Evolutionary conservation across 2,329 filamentous ascomycete species (phyloP).

Genomic region (Byssothecium circinans): DNA sequence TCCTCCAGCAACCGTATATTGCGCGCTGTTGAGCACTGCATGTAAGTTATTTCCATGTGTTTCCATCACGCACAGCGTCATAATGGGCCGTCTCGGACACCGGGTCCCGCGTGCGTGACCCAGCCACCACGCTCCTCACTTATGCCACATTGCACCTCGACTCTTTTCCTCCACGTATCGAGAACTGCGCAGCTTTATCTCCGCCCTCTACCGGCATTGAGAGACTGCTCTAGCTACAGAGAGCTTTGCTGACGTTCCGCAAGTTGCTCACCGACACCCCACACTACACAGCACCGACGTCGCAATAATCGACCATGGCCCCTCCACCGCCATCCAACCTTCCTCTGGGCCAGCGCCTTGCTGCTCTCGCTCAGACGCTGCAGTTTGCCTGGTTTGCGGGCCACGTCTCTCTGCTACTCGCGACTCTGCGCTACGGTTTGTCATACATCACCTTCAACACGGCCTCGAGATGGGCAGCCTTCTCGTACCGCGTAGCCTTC

Average conservation of each 20-base stretch:
- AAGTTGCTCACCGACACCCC: conserved; percentile 26
- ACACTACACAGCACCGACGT: conserved; percentile 27
- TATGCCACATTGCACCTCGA: conserved; percentile 41
- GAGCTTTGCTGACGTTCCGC: conserved; percentile 32
- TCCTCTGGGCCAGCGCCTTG: conserved; percentile 73
- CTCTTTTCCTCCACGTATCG: conserved; percentile 14
- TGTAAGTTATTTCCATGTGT: too few relatives aligned
- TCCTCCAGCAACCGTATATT: too few relatives aligned
- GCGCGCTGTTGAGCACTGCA: too few relatives aligned
- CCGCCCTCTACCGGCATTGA: conserved; percentile 15
- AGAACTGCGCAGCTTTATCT: conserved; percentile 14
- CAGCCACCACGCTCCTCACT: conserved; percentile 31
- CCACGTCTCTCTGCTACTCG: conserved; percentile 82
- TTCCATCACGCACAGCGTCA: conserved; percentile 23
- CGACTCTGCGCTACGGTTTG: conserved; percentile 77
- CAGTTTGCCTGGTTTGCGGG: conserved; percentile 78
- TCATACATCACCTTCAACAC: conserved; percentile 91
- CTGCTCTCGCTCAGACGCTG: conserved; percentile 81
- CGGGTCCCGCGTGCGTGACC: conserved; percentile 32
- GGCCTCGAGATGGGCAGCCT: conserved; percentile 72
- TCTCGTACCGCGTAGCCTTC: conserved; percentile 90
- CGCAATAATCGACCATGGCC: conserved; percentile 58
- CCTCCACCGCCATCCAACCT: conserved; percentile 70
- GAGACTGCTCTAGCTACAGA: conserved; percentile 8
- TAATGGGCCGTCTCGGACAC: conserved; percentile 21